phyloP scores from a whole-genome alignment of 768 basidiomycete species.

The Tremella mesenterica region DNA sequence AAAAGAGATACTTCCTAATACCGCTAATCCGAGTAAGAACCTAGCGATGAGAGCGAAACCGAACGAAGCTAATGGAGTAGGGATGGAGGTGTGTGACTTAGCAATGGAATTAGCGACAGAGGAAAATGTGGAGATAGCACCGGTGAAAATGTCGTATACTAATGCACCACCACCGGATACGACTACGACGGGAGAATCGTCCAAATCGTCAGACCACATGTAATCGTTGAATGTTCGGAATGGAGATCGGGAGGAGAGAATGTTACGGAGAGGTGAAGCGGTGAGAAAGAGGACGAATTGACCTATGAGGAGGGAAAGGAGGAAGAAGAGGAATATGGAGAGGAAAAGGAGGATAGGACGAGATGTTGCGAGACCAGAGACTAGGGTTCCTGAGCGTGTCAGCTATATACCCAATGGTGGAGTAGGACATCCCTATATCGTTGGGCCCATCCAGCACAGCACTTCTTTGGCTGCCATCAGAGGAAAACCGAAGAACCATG shows the following conservation, averaged over 20 bases:
- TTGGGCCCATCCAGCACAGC: too few species aligned
- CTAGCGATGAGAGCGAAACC: slow-evolving; percentile 15
- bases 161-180: slow-evolving; percentile 21
- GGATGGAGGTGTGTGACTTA: background rate
- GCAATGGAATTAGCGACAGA: slow-evolving; percentile 6
- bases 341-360: slow-evolving; percentile 28
- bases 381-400: slow-evolving; percentile 20
- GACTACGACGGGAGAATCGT: slow-evolving; percentile 14
- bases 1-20: slow-evolving; percentile 33
- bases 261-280: background rate
- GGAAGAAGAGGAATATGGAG: slow-evolving; percentile 19
- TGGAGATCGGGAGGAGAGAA: background rate
- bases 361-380: slow-evolving; percentile 36
- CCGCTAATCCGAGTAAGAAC: slow-evolving; percentile 28
- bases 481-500: too few species aligned
- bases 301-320: slow-evolving; percentile 23
- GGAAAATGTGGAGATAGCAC: slow-evolving; percentile 27
- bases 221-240: slow-evolving; percentile 2
- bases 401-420: too few species aligned
- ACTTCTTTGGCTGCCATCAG: too few species aligned
- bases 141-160: slow-evolving; percentile 27
- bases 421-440: too few species aligned
- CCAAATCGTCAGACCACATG: slow-evolving; percentile 9
- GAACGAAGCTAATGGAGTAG: background rate
- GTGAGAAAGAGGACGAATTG: slow-evolving; percentile 17